Percentiles rank a stretch among this genome's conserved stretches.
phyloP scores from a whole-genome alignment of 345 rosid species.

The Psidium friedrichsthalianum region DNA sequence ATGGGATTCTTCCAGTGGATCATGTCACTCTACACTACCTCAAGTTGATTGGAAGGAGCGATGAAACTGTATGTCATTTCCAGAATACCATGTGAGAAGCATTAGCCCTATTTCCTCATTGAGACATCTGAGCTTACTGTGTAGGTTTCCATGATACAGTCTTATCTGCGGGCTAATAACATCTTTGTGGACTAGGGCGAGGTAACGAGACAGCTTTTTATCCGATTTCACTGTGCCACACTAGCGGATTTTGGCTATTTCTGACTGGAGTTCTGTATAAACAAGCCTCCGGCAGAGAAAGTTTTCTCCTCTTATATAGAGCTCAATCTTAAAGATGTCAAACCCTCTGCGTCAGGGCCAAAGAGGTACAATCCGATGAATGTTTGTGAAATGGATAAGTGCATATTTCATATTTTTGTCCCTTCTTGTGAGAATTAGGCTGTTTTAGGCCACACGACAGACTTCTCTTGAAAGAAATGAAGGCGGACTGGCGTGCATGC shows the following conservation, averaged over 20 bases:
- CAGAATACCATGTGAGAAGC: background rate
- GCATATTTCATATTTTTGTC: background rate
- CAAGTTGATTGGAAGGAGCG: constrained; percentile 72
- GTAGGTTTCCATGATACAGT: constrained; percentile 74
- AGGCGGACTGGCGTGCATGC: constrained; percentile 83
- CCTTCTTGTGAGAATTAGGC: background rate
- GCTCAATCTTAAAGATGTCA: constrained; percentile 63
- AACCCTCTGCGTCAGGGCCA: constrained; percentile 78
- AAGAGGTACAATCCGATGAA: constrained; percentile 34
- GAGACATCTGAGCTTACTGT: background rate
- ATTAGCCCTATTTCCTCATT: background rate
- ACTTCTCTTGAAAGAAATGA: constrained; percentile 78
- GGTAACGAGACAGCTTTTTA: constrained; percentile 21
- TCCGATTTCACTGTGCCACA: background rate
- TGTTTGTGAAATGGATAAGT: background rate
- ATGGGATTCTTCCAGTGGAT: constrained; percentile 98
- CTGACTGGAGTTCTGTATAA: constrained; percentile 1
- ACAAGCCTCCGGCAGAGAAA: constrained; percentile 44
- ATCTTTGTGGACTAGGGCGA: constrained; percentile 85
- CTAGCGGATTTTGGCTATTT: background rate
- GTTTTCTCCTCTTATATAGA: constrained; percentile 55
- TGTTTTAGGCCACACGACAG: constrained; percentile 77
- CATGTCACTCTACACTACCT: constrained; percentile 85
- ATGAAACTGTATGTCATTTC: constrained; percentile 37
- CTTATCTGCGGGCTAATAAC: constrained; percentile 77